These are phyloP conservation scores for Tuber calosporum DNA, from an alignment of 495 filamentous ascomycete genomes.

Conservation along the genomic window DNA sequence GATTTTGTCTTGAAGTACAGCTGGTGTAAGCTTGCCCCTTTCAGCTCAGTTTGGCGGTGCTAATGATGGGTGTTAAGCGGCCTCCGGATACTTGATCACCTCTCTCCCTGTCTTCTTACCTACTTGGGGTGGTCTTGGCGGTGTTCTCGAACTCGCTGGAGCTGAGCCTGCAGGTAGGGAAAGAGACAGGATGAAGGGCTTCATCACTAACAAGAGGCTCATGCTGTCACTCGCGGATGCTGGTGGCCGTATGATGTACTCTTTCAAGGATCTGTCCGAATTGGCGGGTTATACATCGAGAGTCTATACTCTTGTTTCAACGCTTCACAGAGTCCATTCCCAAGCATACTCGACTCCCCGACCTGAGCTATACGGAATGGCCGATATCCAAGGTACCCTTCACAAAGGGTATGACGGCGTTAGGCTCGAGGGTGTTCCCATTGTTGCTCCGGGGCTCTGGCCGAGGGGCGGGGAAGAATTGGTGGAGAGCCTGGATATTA, in stretches of 20 bases:
- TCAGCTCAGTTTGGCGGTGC: neutral
- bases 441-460: conserved; percentile 77
- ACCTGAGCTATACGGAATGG: conserved; percentile 76
- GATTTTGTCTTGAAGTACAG: conserved; percentile 97
- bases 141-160: conserved; percentile 56
- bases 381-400: conserved; percentile 83
- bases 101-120: conserved; percentile 92
- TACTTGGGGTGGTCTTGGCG: conserved; percentile 80
- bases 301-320: conserved; percentile 89
- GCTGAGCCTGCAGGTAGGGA: conserved; percentile 51
- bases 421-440: conserved; percentile 83
- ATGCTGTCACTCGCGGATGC: conserved; percentile 98
- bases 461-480: conserved; percentile 85
- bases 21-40: conserved; percentile 57
- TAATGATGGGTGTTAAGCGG: conserved; percentile 41
- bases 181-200: conserved; percentile 88
- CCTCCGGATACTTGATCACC: conserved; percentile 88
- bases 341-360: conserved; percentile 68
- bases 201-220: conserved; percentile 96
- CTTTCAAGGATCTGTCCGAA: conserved; percentile 95
- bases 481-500: conserved; percentile 77
- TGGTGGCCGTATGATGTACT: conserved; percentile 97
- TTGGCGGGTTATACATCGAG: conserved; percentile 91
- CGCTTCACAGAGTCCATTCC: conserved; percentile 88
- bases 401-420: conserved; percentile 94